phyloP scores from a whole-genome alignment of 345 rosid genomes.

The Odontarrhena argentea region DNA sequence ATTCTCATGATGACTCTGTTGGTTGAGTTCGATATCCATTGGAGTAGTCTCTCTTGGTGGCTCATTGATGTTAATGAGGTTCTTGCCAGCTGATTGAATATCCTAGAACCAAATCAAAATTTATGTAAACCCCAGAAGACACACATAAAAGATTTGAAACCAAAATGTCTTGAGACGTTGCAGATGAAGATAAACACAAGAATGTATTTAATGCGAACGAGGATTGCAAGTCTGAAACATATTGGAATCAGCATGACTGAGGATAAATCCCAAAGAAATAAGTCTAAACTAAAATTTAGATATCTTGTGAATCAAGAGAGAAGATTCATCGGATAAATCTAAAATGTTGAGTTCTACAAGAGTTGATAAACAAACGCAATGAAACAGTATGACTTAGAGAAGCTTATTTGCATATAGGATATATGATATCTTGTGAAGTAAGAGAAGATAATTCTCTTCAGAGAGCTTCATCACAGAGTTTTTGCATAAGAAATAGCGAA shows the following conservation, averaged over 20 bases:
- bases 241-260: not conserved
- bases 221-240: not conserved
- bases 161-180: not conserved
- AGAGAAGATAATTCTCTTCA: conserved; percentile 12
- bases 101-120: conserved; percentile 42
- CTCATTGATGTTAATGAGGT: conserved; percentile 42
- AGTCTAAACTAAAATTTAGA: conserved; percentile 5
- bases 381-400: conserved; percentile 21
- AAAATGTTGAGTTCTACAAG: conserved; percentile 11
- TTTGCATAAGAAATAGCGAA: not conserved
- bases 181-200: conserved; percentile 11
- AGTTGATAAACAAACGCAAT: conserved; percentile 3
- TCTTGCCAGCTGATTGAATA: conserved; percentile 36
- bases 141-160: conserved; percentile 17
- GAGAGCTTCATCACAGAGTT: not conserved
- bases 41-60: conserved; percentile 38
- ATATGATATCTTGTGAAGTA: not conserved
- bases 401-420: conserved; percentile 19
- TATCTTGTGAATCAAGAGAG: conserved; percentile 26
- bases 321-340: not conserved
- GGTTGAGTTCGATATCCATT: conserved; percentile 34
- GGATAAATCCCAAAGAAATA: not conserved
- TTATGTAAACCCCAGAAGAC: conserved; percentile 5
- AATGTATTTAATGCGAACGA: conserved; percentile 15
- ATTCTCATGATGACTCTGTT: conserved; percentile 32